Evolutionary conservation across 768 basidiomycete genomes (phyloP), one percentile per base, ranked within the genome.

Genomic region (Sporobolomyces phaffii): DNA sequence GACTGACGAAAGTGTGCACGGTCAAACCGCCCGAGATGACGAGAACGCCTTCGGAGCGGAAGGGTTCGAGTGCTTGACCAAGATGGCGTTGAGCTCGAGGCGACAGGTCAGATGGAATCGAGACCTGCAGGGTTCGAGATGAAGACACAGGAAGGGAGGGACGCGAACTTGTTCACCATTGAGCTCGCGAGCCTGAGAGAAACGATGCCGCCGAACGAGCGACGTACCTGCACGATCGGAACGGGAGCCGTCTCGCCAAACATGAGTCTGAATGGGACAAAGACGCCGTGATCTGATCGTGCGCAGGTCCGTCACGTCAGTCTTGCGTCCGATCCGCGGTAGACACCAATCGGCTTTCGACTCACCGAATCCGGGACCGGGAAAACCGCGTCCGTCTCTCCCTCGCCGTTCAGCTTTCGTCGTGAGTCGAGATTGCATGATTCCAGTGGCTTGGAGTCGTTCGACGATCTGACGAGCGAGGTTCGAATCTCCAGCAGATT

Each of bases 231-330:
- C 24, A 89, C 83, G 72, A 90, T 82, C 3, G 89, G 89, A 22
- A 90, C 78, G 8, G 85, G 82, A 51, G 62, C 41, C 0, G 28
- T 1, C n/a, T 69, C 64, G n/a, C 45, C 56, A 73, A 90, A 89
- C 88, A 90, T 90, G 65, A 86, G 75, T 49, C 81, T 80, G 80
- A 90, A 88, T 3, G 89, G 89, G 17, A 90, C 80, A 75, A 89
- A 90, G 49, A 89, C 87, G 28, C 88, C 89, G 72, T 89, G 87
- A 73, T 89, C 87, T 66, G 41, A 10, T 24, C 3, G 22, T 36
- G 24, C 29, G n/a, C n/a, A n/a, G 34, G 10, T n/a, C 15, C 8
- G 31, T 38, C 38, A 38, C 11, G 6, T 13, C 3, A 26, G 24
- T 33, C n/a, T n/a, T n/a, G n/a, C n/a, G n/a, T n/a, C n/a, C n/a